phyloP scores from a whole-genome alignment of 768 basidiomycete species.

The Russula sp. region DNA sequence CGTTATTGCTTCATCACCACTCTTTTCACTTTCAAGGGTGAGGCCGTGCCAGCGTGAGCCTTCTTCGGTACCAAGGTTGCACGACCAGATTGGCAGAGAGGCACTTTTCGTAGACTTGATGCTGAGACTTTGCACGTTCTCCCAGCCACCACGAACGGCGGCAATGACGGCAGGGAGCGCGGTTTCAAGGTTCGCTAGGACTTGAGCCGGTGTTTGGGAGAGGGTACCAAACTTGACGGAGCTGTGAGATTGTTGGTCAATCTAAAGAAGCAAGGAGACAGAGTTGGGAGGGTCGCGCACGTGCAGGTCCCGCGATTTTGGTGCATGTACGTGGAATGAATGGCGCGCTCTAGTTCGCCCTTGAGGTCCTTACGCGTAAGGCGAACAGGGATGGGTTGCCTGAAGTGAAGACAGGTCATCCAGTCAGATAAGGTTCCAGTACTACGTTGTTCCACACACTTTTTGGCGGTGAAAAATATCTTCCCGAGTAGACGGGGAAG shows the following conservation, averaged over 20 bases:
- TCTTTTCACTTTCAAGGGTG: constrained; percentile 25
- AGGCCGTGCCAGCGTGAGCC: constrained; percentile 57
- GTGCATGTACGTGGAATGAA: constrained; percentile 93
- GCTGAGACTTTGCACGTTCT: constrained; percentile 80
- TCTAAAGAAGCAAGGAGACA: neutral
- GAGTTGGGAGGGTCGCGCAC: constrained; percentile 41
- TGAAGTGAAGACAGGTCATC: constrained; percentile 29
- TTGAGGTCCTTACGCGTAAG: constrained; percentile 86
- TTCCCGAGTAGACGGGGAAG: constrained; percentile 82
- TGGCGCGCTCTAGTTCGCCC: constrained; percentile 83
- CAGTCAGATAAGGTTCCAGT: neutral
- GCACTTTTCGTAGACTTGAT: constrained; percentile 85
- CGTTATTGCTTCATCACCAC: neutral
- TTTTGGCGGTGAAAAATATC: constrained; percentile 92
- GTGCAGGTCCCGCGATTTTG: constrained; percentile 90
- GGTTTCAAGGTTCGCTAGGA: constrained; percentile 67
- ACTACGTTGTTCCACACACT: constrained; percentile 43
- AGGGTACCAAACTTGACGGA: constrained; percentile 78
- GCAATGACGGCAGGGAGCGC: constrained; percentile 71
- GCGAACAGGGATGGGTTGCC: constrained; percentile 94
- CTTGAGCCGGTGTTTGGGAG: constrained; percentile 64
- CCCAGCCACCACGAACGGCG: constrained; percentile 75
- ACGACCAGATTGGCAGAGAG: constrained; percentile 88
- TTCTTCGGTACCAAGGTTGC: constrained; percentile 53
- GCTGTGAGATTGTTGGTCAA: constrained; percentile 33